Base-by-base conservation (phyloP, 257 asterid genomes). In the Gentiana dahurica region DNA sequence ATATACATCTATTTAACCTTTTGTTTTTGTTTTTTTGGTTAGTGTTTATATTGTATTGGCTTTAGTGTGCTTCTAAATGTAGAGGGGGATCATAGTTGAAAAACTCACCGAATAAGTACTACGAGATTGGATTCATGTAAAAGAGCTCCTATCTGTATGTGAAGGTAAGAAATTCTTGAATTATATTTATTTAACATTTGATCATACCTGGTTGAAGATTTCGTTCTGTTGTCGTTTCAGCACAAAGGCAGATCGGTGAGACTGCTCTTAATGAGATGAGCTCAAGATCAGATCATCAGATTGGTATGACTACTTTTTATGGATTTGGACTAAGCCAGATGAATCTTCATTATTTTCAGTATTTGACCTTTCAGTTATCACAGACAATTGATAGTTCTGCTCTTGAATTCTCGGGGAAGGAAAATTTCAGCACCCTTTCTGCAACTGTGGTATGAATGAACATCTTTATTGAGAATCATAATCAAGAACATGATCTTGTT, bases 241-340 rank as follows among this genome's bases (percentile, higher is more conserved):
- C 85, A 61, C 97, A 92, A 68, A 78, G 98, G 68, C 98, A 82
- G 74, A 87, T 79, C 38, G 98, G 98, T 57, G 98, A 92, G 76
- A 92, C 98, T 0, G 70, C 81, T 62, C 89, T 85, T 7, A 92
- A 92, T 38, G 98, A 92, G 71, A 79, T 77, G 64, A 88, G 97
- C 79, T 92, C 98, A 52, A 80, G 98, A 75, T 92, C 98, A 68
- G n/a, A n/a, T n/a, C 98, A 92, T 71, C 98, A 92, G 79, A 88
- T 92, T 92, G 93, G 98, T 92, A 83, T 6, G 63, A 68, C 49
- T 41, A 41, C 8, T 8, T 41, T 41, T 10, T 37, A 3, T 48
- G n/a, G 2, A 3, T 45, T 4, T 66, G 61, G 38, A 34, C 37
- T n/a, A 33, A 36, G 11, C 12, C 34, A 34, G 8, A 12, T 49